Evolutionary conservation across 106 monocot genomes (phyloP).

Genomic region (Cymbidium sinense): DNA sequence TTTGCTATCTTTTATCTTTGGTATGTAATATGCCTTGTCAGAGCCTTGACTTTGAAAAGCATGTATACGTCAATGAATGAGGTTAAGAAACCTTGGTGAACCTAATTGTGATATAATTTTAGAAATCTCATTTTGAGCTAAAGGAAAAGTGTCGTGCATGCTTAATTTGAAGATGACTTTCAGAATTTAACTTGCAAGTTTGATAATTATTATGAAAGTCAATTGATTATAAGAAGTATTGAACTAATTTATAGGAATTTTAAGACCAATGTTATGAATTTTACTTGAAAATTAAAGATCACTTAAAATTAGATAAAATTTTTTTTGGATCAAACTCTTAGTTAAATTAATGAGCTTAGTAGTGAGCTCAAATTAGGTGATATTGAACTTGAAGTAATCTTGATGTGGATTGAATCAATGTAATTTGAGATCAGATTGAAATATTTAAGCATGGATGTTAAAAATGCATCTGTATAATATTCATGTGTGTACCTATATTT

Average conservation of each 20-base stretch:
- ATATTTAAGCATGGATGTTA: too few relatives aligned
- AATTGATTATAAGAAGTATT: not conserved
- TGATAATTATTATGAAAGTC: not conserved
- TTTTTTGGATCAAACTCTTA: not conserved
- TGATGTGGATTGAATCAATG: not conserved
- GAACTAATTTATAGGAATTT: not conserved
- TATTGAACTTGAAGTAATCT: too few relatives aligned
- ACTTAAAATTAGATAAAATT: not conserved
- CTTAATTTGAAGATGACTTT: not conserved
- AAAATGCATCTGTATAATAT: too few relatives aligned
- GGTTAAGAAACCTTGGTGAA: not conserved
- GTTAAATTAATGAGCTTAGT: not conserved
- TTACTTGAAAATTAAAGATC: not conserved
- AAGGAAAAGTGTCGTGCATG: not conserved
- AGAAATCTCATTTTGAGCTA: not conserved
- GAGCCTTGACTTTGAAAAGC: not conserved
- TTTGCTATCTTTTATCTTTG: not conserved
- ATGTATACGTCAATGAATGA: not conserved
- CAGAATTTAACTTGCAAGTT: not conserved
- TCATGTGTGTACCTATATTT: not conserved
- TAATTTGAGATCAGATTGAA: not conserved
- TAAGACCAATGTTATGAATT: not conserved
- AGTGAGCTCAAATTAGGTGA: too few relatives aligned
- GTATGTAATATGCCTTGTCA: not conserved
- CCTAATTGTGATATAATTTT: not conserved